Base-by-base conservation (phyloP, 345 rosid species). In the Eutrema yunnanense region DNA sequence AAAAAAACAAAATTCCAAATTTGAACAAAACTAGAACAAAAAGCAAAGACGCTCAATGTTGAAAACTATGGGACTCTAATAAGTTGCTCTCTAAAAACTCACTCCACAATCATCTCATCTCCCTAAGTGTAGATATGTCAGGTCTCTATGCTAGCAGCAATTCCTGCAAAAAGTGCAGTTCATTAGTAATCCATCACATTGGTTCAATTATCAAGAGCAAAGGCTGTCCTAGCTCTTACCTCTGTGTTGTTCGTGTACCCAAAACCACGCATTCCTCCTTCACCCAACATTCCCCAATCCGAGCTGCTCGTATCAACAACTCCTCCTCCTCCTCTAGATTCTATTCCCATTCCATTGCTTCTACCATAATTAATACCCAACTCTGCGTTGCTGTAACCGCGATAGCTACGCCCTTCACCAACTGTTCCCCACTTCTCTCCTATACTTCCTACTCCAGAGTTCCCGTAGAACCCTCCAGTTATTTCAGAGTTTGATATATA, bases 341-440 rank as follows among this genome's bases (percentile, higher is more conserved):
- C 62, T 58, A 19, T 9, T 6, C 62, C 32, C 62, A 58, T 58
- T 37, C 13, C 62, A 58, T 58, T 58, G 30, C 44, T 58, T 37
- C 44, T 58, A 58, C 62, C 62, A 37, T 37, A 19, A 9, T 1
- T 10, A 9, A 37, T 5, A 9, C 52, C 52, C 10, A 48, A 8
- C 29, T 19, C 52, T 48, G 52, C 11, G 51, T 47, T 47, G 51
- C 26, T 47, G 51, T 47, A 47, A 16, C 52, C 11, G 4, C 11
- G 29, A 48, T 48, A 16, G 52, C 52, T 48, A 58, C 62, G 62
- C 30, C 14, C 62, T 58, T 58, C 62, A 37, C 62, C 62, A 58
- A 58, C 62, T 58, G 44, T 58, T 58, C 62, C 62, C 62, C 62
- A 58, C 62, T 37, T 58, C 5, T 58, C 62, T 37, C 62, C 62